Evolutionary conservation across 306 rosid species (phyloP), one percentile per base, ranked within the genome.

Genomic region (Citrullus colocynthis): DNA sequence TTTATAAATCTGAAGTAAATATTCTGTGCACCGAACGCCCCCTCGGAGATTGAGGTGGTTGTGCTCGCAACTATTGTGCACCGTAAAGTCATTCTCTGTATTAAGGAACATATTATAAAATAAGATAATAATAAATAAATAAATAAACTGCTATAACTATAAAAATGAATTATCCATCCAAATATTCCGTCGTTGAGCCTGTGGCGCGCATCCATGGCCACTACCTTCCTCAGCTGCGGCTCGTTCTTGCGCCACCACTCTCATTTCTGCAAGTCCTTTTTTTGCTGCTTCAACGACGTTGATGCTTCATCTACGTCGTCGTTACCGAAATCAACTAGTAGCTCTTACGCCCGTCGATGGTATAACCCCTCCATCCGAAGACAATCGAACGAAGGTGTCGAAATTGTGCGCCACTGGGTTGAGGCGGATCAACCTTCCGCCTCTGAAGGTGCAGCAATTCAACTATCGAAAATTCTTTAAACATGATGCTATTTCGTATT

Each of bases 401-500:
- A 79, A 74, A 77, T 91, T 51, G 69, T 81, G 30, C 97, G 96
- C 80, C 91, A 73, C 17, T 93, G 96, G 97, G 56, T 93, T 76
- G 83, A 91, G 80, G 75, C 87, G n/a, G 85, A 84, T 72, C 85
- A 81, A 42, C 79, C 87, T 0, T 85, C 84, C 7, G 85, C 86
- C 20, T 91, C 96, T 57, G 70, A 78, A 74, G 91, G 92, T 90
- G 30, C 2, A 1, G 8, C 6, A 36, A 7, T 55, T 13, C 24
- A 20, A 71, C 15, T 42, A 0, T 37, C 11, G 14, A 37, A 24
- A 18, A 2, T 65, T 57, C 51, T 70, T 5, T 24, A 28, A 72
- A 21, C 36, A 4, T 4, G 76, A 71, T 71, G 9, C 7, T n/a
- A 4, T 39, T 37, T 60, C 2, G 49, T 15, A 42, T n/a, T 41